Base-by-base conservation (phyloP, 306 rosid species). In the Hippophae gyantsensis region DNA sequence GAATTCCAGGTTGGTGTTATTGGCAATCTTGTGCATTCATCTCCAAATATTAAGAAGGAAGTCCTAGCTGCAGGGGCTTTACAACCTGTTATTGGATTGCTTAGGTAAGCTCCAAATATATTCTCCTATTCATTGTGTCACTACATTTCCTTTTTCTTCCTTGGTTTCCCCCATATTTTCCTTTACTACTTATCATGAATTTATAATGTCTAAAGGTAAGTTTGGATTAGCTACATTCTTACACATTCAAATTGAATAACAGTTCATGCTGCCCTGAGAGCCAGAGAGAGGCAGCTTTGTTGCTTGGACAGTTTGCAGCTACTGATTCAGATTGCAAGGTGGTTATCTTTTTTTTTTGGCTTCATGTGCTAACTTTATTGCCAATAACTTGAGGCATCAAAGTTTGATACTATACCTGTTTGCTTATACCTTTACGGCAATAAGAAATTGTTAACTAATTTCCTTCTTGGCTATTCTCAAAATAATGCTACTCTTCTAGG, bases 241-340 rank as follows among this genome's bases (percentile, higher is more conserved):
- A 64, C 43, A 26, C 61, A 23, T 69, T 71, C 59, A 53, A 8
- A 32, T 65, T 68, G 56, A 64, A 49, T 58, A 63, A 69, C 75
- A 92, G 99, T 70, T 92, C 99, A 27, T 77, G 89, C 82, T 92
- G 99, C 80, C 79, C 92, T 46, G 99, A 92, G 80, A 92, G 99
- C 78, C 96, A 83, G 83, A 83, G 99, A 69, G 99, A 92, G 70
- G 99, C 99, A 41, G 99, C 99, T 60, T 76, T 92, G 81, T 82
- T 92, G 70, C 93, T 92, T 72, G 99, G 99, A 56, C 99, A 92
- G 71, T 92, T 92, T 66, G 99, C 99, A 25, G 96, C 99, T 43
- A 92, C 99, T 43, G 99, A 92, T 82, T 92, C 96, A 42, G 99
- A 88, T 69, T 88, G 99, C 73, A 92, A 92, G 93, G 99, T 88